Evolutionary conservation across 345 rosid genomes (phyloP), one percentile per base, ranked within the genome.

Genomic region (Dimocarpus longan): DNA sequence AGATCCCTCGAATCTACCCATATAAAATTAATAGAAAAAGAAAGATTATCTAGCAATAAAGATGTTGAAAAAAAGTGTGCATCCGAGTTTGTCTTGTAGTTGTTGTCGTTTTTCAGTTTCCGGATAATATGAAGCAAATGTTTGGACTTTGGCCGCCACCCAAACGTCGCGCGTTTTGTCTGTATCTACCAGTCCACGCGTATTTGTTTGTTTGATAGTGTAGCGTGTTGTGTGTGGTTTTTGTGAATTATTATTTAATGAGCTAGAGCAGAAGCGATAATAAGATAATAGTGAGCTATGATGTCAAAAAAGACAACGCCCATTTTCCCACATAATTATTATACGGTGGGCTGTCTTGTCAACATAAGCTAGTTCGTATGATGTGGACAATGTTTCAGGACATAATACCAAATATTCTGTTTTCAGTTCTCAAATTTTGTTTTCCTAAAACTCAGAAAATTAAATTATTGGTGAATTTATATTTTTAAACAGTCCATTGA

Each of bases 71-170:
- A 39, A 50, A 12, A n/a, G n/a, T 6, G 66, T 44, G 19, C 0
- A 11, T 50, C 42, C 0, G 46, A 22, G 21, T 10, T 63, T 43
- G 79, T 76, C 79, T 21, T 52, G 8, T 52, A 52, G 39, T 15
- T 8, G 4, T 63, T 78, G 81, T 77, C 74, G 75, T 77, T 66
- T 76, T 71, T 11, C 46, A 73, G 78, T 71, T 76, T 28, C 1
- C 4, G 46, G 62, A 52, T 56, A 59, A 28, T 6, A 3, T 9
- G 1, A 66, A 65, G 46, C 63, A 32, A 10, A 40, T 24, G 32
- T 56, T 57, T 42, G 48, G 52, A 54, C 10, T 19, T 12, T 60
- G 44, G 74, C 60, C 32, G 60, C 71, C 70, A n/a, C n/a, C 66
- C 43, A 28, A 26, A 48, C 75, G 67, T 66, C 10, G 52, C 54